Percentiles rank a stretch among this genome's conserved stretches.
Conservation (phyloP, 148 eudicot genomes). For the Agrostemma githago region DNA sequence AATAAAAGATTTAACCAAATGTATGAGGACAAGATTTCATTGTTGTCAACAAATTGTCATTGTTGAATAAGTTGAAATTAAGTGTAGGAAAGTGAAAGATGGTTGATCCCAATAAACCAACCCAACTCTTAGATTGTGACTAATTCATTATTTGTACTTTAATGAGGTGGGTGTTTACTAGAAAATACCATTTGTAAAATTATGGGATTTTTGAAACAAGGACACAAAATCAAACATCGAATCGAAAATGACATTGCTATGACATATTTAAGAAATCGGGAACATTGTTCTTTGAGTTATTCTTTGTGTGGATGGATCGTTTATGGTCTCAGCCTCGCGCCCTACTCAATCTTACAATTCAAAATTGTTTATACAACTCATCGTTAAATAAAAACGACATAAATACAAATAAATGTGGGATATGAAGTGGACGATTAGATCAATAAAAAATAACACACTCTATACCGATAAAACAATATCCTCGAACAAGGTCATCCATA, state of each 20-base stretch:
- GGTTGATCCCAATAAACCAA: conserved; percentile 17
- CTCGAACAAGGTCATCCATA: too few species aligned
- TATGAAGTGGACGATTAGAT: too few species aligned
- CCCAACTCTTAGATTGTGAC: conserved; percentile 19
- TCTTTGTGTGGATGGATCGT: conserved; percentile 10
- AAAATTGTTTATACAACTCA: neutral
- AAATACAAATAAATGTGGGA: too few species aligned
- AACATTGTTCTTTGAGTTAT: neutral
- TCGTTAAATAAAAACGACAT: too few species aligned
- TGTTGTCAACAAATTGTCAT: conserved; percentile 20
- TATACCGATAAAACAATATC: too few species aligned
- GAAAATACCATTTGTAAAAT: conserved; percentile 13
- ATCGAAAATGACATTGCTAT: conserved; percentile 20
- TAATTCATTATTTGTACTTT: conserved; percentile 17
- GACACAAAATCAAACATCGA: conserved; percentile 19
- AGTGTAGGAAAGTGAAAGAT: conserved; percentile 23
- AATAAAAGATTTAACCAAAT: neutral
- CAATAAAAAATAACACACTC: too few species aligned
- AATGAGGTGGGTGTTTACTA: conserved; percentile 12
- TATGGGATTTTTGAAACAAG: conserved; percentile 19
- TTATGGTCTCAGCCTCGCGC: conserved; percentile 7
- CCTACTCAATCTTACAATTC: neutral
- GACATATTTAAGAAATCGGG: neutral
- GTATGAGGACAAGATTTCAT: conserved; percentile 21
- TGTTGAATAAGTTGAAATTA: conserved; percentile 15